These are phyloP conservation scores for Calonectria honghensis DNA, from an alignment of 2,329 filamentous ascomycete species.

Conservation along the genomic window DNA sequence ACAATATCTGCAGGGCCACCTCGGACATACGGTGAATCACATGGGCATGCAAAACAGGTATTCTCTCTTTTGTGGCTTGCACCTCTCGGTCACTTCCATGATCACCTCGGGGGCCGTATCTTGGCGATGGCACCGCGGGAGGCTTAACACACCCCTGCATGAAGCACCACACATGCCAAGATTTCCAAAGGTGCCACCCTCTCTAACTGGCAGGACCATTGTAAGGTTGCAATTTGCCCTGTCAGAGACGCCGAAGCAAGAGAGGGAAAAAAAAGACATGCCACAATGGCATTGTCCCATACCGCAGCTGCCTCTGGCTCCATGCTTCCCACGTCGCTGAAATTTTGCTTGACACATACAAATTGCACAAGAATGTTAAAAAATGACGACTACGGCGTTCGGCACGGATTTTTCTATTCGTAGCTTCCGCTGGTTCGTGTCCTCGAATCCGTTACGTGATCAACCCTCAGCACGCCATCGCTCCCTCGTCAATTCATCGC, in stretches of 20 bases:
- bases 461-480: slow-evolving; percentile 18
- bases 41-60: neutral
- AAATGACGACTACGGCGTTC: slow-evolving; percentile 1
- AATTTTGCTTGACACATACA: slow-evolving; percentile 5
- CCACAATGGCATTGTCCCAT: slow-evolving; percentile 21
- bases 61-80: neutral
- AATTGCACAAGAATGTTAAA: slow-evolving; percentile 16
- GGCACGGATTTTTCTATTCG: neutral
- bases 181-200: neutral
- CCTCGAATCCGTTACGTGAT: slow-evolving; percentile 13
- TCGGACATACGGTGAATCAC: neutral
- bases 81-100: slow-evolving; percentile 15
- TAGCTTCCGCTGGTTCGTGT: neutral
- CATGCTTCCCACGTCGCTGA: neutral
- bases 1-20: neutral
- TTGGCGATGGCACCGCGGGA: slow-evolving; percentile 26
- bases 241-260: neutral
- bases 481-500: slow-evolving; percentile 6
- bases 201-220: slow-evolving; percentile 2
- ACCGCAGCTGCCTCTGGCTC: neutral
- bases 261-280: neutral
- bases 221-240: slow-evolving; percentile 11
- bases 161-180: slow-evolving; percentile 7
- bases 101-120: slow-evolving; percentile 17
- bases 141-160: slow-evolving; percentile 19